Conservation (phyloP, 2,329 filamentous ascomycete genomes). For the Alternaria brassicicola region DNA sequence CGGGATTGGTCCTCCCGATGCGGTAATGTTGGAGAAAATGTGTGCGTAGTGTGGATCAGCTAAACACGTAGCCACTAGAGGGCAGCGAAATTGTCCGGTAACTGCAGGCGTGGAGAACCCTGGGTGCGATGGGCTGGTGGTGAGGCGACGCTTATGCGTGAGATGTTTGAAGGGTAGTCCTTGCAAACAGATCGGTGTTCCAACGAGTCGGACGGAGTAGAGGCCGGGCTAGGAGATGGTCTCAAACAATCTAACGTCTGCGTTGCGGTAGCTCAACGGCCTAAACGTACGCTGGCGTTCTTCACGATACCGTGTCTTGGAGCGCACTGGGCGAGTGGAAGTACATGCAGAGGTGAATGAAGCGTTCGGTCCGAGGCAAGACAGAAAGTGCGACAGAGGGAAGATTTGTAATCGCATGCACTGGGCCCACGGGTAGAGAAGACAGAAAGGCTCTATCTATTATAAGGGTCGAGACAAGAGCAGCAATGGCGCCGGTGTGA, state of each 20-base stretch:
- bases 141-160: conserved; percentile 39
- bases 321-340: conserved; percentile 40
- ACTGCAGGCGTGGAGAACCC: conserved; percentile 46
- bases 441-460: conserved; percentile 24
- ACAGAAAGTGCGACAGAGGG: conserved; percentile 42
- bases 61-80: conserved; percentile 40
- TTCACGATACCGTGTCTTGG: conserved; percentile 32
- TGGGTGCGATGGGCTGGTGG: conserved; percentile 31
- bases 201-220: conserved; percentile 36
- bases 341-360: conserved; percentile 42
- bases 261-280: conserved; percentile 41
- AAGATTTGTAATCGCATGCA: conserved; percentile 39
- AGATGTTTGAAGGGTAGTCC: conserved; percentile 44
- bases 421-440: conserved; percentile 28
- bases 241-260: conserved; percentile 45
- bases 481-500: conserved; percentile 26
- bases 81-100: conserved; percentile 39
- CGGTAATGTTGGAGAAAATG: conserved; percentile 46
- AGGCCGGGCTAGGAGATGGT: conserved; percentile 37
- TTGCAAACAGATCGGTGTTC: conserved; percentile 41
- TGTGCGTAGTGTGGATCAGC: conserved; percentile 34
- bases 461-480: conserved; percentile 23
- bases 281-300: conserved; percentile 38
- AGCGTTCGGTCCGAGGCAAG: conserved; percentile 46
- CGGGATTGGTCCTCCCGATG: conserved; percentile 45